Conservation (phyloP, 345 rosid genomes). For the thale cress (Arabidopsis thaliana) region DNA sequence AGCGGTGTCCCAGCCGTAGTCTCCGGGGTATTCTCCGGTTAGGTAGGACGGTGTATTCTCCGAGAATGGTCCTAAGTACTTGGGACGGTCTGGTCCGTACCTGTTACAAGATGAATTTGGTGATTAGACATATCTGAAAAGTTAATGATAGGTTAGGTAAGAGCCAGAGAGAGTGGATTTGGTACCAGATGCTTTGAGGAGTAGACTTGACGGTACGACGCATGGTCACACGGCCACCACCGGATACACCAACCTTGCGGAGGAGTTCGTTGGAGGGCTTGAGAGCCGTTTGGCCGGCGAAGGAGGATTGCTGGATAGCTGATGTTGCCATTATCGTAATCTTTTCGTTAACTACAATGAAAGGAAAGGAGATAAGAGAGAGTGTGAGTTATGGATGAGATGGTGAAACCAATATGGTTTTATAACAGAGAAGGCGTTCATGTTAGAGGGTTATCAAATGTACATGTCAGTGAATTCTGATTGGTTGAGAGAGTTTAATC, state of each 20-base stretch:
- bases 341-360: neutral
- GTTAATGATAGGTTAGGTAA: neutral
- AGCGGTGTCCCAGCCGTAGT: constrained; percentile 99
- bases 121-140: neutral
- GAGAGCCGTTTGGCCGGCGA: constrained; percentile 76
- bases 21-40: constrained; percentile 94
- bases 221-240: constrained; percentile 76
- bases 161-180: neutral
- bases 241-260: constrained; percentile 67
- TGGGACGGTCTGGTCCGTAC: constrained; percentile 99
- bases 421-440: constrained; percentile 48
- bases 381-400: constrained; percentile 10
- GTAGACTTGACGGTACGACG: constrained; percentile 80
- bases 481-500: constrained; percentile 51
- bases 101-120: constrained; percentile 48
- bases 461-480: constrained; percentile 52
- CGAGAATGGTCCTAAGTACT: constrained; percentile 94
- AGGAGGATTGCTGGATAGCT: constrained; percentile 81
- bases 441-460: constrained; percentile 52
- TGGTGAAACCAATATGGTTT: constrained; percentile 28
- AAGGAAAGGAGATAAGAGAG: constrained; percentile 7
- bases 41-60: constrained; percentile 94
- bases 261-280: constrained; percentile 71
- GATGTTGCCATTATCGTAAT: constrained; percentile 72
- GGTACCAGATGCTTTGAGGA: constrained; percentile 91